phyloP scores from a whole-genome alignment of 306 rosid genomes.

The Quercus aquifolioides region DNA sequence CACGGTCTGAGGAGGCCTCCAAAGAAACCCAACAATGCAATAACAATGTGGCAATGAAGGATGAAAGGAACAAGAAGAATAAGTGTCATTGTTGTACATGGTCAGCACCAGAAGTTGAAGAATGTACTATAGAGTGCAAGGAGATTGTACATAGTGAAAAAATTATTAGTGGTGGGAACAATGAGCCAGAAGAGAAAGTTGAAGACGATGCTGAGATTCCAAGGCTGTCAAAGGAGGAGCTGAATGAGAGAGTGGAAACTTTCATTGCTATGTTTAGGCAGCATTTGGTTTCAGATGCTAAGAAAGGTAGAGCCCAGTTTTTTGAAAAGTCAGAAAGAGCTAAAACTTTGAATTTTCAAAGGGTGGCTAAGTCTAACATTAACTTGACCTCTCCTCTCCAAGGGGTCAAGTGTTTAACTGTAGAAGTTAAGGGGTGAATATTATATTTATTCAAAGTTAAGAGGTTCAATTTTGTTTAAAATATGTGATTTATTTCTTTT shows the following conservation, averaged over 20 bases:
- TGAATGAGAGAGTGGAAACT: conserved; percentile 92
- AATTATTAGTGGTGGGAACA: not conserved
- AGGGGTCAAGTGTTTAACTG: conserved; percentile 32
- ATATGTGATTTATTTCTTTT: not conserved
- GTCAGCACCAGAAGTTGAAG: conserved; percentile 32
- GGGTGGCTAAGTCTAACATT: conserved; percentile 6
- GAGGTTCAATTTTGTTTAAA: not conserved
- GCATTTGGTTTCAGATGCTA: conserved; percentile 81
- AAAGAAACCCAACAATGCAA: conserved; percentile 7
- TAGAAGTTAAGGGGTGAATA: conserved; percentile 23
- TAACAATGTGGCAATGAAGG: conserved; percentile 18
- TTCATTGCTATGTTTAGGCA: conserved; percentile 88
- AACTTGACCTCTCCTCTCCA: conserved; percentile 13
- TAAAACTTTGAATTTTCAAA: conserved; percentile 23
- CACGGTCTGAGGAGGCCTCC: conserved; percentile 19
- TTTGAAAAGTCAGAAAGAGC: conserved; percentile 13
- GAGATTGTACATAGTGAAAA: conserved; percentile 18
- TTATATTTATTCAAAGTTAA: conserved; percentile 13
- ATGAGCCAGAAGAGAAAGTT: conserved; percentile 25
- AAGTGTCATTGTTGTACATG: not conserved
- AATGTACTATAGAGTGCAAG: conserved; percentile 17
- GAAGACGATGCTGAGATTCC: conserved; percentile 24
- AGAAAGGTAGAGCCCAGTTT: conserved; percentile 10
- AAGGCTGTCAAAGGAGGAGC: conserved; percentile 71
- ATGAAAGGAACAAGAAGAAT: conserved; percentile 21